These are phyloP conservation scores for Starmerella stellata DNA, from an alignment of 805 yeast genomes.

Conservation along the genomic window DNA sequence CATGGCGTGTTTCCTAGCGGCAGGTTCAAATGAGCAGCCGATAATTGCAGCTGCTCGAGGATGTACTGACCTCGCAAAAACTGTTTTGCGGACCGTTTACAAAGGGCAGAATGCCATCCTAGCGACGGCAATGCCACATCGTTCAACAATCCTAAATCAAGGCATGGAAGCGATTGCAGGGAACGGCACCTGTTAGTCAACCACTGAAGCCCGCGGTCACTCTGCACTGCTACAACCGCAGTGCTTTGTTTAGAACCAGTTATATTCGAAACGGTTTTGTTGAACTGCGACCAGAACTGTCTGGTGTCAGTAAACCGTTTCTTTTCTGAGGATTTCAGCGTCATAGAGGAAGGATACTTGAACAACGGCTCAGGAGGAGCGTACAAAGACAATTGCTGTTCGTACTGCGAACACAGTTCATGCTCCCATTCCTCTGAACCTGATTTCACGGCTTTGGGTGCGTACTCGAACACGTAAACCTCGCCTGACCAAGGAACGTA, in stretches of 20 bases:
- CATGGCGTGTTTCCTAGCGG: slow-evolving; percentile 73
- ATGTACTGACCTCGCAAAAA: slow-evolving; percentile 57
- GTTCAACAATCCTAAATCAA: slow-evolving; percentile 1
- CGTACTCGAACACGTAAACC: slow-evolving; percentile 4
- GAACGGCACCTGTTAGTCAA: slow-evolving; percentile 19
- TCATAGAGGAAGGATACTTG: slow-evolving; percentile 34
- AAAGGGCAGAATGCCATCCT: slow-evolving; percentile 28
- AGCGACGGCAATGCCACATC: slow-evolving; percentile 8
- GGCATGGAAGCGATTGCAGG: slow-evolving; percentile 7
- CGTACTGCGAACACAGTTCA: slow-evolving; percentile 6
- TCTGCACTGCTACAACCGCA: slow-evolving; percentile 51
- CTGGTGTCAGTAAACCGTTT: slow-evolving; percentile 28
- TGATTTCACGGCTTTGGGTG: not conserved
- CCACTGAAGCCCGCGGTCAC: slow-evolving; percentile 33
- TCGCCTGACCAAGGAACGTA: slow-evolving; percentile 10
- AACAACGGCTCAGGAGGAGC: slow-evolving; percentile 24
- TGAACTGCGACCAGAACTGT: slow-evolving; percentile 41
- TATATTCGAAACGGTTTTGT: slow-evolving; percentile 34
- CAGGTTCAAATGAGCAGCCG: slow-evolving; percentile 56
- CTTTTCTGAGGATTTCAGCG: slow-evolving; percentile 38
- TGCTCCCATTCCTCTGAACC: slow-evolving; percentile 7
- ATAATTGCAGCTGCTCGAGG: slow-evolving; percentile 43
- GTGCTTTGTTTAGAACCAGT: slow-evolving; percentile 46
- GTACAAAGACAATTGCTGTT: slow-evolving; percentile 6
- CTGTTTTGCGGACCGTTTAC: slow-evolving; percentile 49